These are phyloP conservation scores for Paraleonurus japonicus DNA, from an alignment of 257 asterid species.

Conservation along the genomic window DNA sequence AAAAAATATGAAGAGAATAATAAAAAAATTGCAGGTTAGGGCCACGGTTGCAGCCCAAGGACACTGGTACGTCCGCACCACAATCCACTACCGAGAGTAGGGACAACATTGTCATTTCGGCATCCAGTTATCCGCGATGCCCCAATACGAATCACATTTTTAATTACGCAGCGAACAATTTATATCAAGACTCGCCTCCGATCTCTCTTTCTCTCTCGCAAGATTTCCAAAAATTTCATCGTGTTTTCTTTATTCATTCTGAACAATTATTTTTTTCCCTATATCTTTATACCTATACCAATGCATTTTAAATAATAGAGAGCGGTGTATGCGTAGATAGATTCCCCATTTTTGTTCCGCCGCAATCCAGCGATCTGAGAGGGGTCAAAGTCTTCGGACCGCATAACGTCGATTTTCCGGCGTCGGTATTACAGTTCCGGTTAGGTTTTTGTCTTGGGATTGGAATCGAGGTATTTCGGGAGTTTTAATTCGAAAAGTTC, in stretches of 20 bases:
- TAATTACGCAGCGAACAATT: constrained; percentile 24
- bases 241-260: constrained; percentile 27
- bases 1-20: too few species aligned
- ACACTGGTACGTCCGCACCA: not conserved
- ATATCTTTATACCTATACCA: not conserved
- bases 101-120: constrained; percentile 30
- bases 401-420: constrained; percentile 34
- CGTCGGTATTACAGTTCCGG: constrained; percentile 17
- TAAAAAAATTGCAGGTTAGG: not conserved
- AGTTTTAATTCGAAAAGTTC: constrained; percentile 21
- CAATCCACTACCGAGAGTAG: not conserved
- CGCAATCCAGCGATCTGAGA: constrained; percentile 56
- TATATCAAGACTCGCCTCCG: constrained; percentile 36
- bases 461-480: constrained; percentile 25
- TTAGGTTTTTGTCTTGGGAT: constrained; percentile 25
- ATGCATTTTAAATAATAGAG: constrained; percentile 24
- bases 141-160: constrained; percentile 39
- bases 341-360: constrained; percentile 42
- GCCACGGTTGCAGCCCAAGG: not conserved
- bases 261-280: not conserved
- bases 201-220: constrained; percentile 31
- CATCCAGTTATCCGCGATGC: constrained; percentile 36
- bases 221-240: constrained; percentile 31
- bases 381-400: constrained; percentile 38
- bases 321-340: constrained; percentile 10